These are phyloP conservation scores for Arachnomyces sp. DNA, from an alignment of 2,329 filamentous ascomycete genomes.

Conservation along the genomic window DNA sequence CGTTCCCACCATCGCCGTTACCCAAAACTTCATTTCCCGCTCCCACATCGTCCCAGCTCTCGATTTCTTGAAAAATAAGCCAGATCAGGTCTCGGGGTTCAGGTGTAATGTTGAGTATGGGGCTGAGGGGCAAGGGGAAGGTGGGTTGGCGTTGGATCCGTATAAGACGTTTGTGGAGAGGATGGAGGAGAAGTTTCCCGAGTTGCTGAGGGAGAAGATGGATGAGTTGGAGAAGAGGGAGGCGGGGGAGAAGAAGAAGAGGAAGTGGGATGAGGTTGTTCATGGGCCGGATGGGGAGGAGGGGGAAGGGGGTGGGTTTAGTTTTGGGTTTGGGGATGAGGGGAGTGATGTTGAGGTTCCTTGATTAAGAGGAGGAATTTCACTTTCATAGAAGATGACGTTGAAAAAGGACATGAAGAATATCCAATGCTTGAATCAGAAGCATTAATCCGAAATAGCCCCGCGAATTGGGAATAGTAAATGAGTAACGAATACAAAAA, in stretches of 20 bases:
- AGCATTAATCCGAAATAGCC: neutral
- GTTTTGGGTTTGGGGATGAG: slow-evolving; percentile 56
- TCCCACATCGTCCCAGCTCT: slow-evolving; percentile 67
- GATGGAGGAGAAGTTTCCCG: slow-evolving; percentile 55
- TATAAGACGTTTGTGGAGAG: slow-evolving; percentile 66
- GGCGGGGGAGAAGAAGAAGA: slow-evolving; percentile 52
- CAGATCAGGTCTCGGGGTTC: slow-evolving; percentile 84
- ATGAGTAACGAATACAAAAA: neutral
- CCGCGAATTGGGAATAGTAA: neutral
- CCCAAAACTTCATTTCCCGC: slow-evolving; percentile 85
- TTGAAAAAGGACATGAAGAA: slow-evolving; percentile 6
- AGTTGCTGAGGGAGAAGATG: slow-evolving; percentile 58
- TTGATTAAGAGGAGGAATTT: slow-evolving; percentile 15
- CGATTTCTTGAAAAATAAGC: slow-evolving; percentile 69
- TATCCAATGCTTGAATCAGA: neutral
- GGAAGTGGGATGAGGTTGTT: slow-evolving; percentile 78
- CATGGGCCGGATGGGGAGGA: slow-evolving; percentile 39
- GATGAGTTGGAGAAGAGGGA: slow-evolving; percentile 55
- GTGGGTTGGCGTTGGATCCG: slow-evolving; percentile 42
- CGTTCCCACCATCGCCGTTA: slow-evolving; percentile 76
- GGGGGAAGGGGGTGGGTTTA: slow-evolving; percentile 43
- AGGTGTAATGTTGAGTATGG: slow-evolving; percentile 49
- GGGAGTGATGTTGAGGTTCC: slow-evolving; percentile 47
- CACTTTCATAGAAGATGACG: slow-evolving; percentile 1
- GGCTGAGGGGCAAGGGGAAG: too few relatives aligned